Evolutionary conservation across 495 filamentous ascomycete species (phyloP).

Genomic region (Friedmanniomyces simplex): DNA sequence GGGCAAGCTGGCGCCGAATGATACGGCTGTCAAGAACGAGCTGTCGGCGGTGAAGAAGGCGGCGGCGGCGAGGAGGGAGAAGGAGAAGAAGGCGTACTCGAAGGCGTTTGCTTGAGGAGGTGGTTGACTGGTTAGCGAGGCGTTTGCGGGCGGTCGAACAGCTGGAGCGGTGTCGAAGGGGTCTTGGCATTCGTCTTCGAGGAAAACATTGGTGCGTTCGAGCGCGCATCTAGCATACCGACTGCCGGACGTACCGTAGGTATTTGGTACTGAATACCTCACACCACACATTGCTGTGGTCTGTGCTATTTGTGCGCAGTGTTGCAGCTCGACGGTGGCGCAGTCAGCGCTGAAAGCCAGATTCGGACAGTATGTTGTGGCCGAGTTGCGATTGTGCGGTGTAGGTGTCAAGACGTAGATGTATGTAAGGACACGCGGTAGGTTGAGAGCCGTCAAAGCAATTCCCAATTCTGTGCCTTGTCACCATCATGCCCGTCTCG

Average conservation of each 20-base stretch:
- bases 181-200: no score
- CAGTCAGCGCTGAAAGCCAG: not conserved
- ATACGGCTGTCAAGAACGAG: conserved; percentile 66
- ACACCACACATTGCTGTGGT: not conserved
- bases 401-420: not conserved
- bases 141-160: no score
- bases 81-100: conserved; percentile 79
- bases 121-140: not conserved
- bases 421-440: no score
- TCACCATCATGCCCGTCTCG: not conserved
- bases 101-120: conserved; percentile 60
- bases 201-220: not conserved
- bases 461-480: no score
- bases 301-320: not conserved
- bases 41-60: conserved; percentile 64
- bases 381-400: no score
- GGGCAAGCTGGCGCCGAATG: conserved; percentile 59
- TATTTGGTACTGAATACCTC: not conserved
- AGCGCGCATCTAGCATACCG: not conserved
- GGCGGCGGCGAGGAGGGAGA: conserved; percentile 59
- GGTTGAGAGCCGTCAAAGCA: no score
- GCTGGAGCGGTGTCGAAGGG: no score
- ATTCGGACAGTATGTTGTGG: no score
- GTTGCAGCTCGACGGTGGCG: not conserved
- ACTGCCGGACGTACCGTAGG: not conserved